These are phyloP conservation scores for Hirsutella thompsonii DNA, from an alignment of 2,329 filamentous ascomycete genomes.

Conservation along the genomic window DNA sequence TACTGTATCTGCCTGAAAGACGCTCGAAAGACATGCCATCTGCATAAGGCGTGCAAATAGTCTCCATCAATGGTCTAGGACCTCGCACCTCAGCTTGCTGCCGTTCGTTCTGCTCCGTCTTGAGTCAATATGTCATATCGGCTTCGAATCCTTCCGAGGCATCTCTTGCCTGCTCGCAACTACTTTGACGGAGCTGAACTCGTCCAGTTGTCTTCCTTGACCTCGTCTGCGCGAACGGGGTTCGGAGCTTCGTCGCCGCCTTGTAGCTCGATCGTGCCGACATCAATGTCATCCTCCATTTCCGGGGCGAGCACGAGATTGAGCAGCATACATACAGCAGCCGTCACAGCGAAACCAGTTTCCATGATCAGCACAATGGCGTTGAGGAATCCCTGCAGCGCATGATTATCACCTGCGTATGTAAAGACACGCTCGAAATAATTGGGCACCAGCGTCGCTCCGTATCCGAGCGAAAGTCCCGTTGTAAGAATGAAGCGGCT, in stretches of 20 bases:
- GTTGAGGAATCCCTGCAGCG: constrained; percentile 60
- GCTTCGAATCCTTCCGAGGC: too few relatives aligned
- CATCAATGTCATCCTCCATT: constrained; percentile 43
- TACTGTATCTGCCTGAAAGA: too few relatives aligned
- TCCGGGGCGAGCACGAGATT: constrained; percentile 66
- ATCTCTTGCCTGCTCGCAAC: background rate
- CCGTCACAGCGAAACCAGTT: constrained; percentile 64
- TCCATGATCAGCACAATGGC: constrained; percentile 62
- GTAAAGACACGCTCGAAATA: constrained; percentile 65
- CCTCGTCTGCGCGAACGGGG: background rate
- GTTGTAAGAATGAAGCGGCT: constrained; percentile 75
- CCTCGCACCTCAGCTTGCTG: too few relatives aligned
- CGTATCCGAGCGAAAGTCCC: constrained; percentile 59
- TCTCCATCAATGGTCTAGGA: too few relatives aligned
- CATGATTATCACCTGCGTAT: constrained; percentile 53
- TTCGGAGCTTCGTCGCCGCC: background rate
- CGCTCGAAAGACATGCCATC: too few relatives aligned
- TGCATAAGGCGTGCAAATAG: too few relatives aligned
- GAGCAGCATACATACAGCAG: constrained; percentile 57
- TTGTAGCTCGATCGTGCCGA: constrained; percentile 1
- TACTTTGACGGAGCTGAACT: background rate
- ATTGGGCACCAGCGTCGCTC: constrained; percentile 50
- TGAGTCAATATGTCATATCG: too few relatives aligned
- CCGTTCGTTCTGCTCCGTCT: too few relatives aligned
- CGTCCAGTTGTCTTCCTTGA: background rate